Conservation (phyloP, 2,329 filamentous ascomycete genomes). For the Xylaria sp. region DNA sequence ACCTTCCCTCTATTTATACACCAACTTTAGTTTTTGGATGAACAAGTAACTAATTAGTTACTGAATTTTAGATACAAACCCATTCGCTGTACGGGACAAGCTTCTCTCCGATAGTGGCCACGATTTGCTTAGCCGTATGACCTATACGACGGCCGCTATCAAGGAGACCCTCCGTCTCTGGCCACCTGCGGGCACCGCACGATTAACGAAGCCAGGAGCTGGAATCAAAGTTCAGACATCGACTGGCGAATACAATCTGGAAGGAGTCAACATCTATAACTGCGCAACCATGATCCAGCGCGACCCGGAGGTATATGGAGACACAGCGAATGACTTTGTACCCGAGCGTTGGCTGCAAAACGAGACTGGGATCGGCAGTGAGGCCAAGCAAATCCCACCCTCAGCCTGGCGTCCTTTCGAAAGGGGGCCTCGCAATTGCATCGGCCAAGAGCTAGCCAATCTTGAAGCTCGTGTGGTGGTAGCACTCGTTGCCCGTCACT, state of each 20-base stretch:
- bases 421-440: slow-evolving; percentile 20
- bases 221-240: slow-evolving; percentile 34
- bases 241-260: slow-evolving; percentile 30
- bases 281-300: slow-evolving; percentile 25
- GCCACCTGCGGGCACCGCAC: slow-evolving; percentile 30
- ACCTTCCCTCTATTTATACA: neutral
- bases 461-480: slow-evolving; percentile 17
- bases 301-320: slow-evolving; percentile 26
- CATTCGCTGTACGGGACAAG: slow-evolving; percentile 9
- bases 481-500: slow-evolving; percentile 9
- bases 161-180: slow-evolving; percentile 34
- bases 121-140: slow-evolving; percentile 28
- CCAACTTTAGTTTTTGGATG: neutral
- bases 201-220: slow-evolving; percentile 24
- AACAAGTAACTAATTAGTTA: neutral
- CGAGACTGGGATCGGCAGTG: neutral
- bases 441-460: slow-evolving; percentile 20
- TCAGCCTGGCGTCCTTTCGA: slow-evolving; percentile 25
- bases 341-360: slow-evolving; percentile 24
- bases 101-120: neutral
- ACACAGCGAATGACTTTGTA: slow-evolving; percentile 25
- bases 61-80: slow-evolving; percentile 15
- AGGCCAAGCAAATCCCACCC: neutral
- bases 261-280: slow-evolving; percentile 37
- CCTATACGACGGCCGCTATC: slow-evolving; percentile 31